Evolutionary conservation across 139 green algal genomes (phyloP).

Genomic region (Chlamydomonas eustigma): DNA sequence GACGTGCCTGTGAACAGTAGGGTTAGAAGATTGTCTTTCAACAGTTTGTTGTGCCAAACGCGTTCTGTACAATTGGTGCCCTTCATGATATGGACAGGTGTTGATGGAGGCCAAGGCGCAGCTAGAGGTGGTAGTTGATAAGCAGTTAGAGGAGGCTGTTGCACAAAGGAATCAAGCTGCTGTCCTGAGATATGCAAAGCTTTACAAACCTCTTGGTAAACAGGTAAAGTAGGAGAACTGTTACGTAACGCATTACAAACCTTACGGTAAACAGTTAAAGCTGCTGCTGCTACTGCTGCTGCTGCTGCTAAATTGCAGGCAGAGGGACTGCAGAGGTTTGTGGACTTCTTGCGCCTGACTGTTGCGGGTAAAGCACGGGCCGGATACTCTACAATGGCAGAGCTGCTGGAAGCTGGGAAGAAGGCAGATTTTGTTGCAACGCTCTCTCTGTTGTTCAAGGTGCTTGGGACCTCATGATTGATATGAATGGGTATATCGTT

Average conservation of each 20-base stretch:
- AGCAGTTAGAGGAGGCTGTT: conserved; percentile 54
- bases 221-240: conserved; percentile 29
- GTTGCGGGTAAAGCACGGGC: conserved; percentile 28
- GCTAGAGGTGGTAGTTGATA: conserved; percentile 65
- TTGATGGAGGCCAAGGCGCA: conserved; percentile 53
- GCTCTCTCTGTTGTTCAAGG: conserved; percentile 76
- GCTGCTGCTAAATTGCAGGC: no score
- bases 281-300: not conserved
- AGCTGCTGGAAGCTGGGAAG: conserved; percentile 33
- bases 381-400: conserved; percentile 23
- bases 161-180: conserved; percentile 50
- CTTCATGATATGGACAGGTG: conserved; percentile 51
- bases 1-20: no score
- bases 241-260: not conserved
- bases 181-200: conserved; percentile 69
- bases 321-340: conserved; percentile 64
- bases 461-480: no score
- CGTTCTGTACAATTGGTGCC: no score
- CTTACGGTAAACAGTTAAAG: not conserved
- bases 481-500: no score
- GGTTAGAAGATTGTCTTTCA: no score
- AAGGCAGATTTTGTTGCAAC: conserved; percentile 59
- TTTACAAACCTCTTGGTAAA: conserved; percentile 75
- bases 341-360: conserved; percentile 36
- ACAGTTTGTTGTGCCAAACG: no score